Evolutionary conservation across 108 stramenopile species (phyloP), one percentile per base, ranked within the genome.

Genomic region (Skeletonema potamos): DNA sequence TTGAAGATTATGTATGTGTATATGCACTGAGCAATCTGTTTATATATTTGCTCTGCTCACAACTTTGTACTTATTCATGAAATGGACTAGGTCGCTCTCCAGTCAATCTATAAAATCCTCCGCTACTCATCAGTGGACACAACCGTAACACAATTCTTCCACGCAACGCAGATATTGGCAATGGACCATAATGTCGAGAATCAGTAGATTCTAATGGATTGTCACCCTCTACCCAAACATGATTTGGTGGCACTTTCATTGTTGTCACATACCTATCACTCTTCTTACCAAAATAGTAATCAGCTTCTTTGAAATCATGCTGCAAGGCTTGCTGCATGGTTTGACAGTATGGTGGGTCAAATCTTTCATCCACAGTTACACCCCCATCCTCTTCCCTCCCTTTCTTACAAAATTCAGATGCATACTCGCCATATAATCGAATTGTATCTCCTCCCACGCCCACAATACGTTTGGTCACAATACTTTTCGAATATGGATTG

Each of bases 191-290:
- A 55, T 92, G 85, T 28, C 98, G 77, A 22, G 95, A 97, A 56
- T 98, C 98, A 10, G 89, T 82, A 6, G 91, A 94, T 77, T 93
- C 90, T n/a, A 66, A 63, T 15, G 95, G 94, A 83, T 95, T 95
- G 65, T 98, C 98, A 6, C 96, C 96, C 82, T 97, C 96, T 6
- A 98, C 46, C 96, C 96, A 98, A 11, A 97, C 87, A 67, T 94
- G 95, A 30, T 89, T 82, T 24, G 70, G 43, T 10, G 96, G 96
- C 1, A 97, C 91, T 27, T 66, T 74, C 22, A 87, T 64, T 12
- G 61, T 76, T 27, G 57, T 33, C 27, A 51, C 27, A 33, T 27
- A 30, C 1, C 27, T 33, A 1, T 27, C 72, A 24, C 22, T 62
- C 22, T 34, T 54, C 39, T 12, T 22, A 37, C 29, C 33, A 44